Percentiles rank a stretch among this genome's conserved stretches.
These are phyloP conservation scores for Clathrospora elynae DNA, from an alignment of 2,329 filamentous ascomycete species.

Conservation along the genomic window DNA sequence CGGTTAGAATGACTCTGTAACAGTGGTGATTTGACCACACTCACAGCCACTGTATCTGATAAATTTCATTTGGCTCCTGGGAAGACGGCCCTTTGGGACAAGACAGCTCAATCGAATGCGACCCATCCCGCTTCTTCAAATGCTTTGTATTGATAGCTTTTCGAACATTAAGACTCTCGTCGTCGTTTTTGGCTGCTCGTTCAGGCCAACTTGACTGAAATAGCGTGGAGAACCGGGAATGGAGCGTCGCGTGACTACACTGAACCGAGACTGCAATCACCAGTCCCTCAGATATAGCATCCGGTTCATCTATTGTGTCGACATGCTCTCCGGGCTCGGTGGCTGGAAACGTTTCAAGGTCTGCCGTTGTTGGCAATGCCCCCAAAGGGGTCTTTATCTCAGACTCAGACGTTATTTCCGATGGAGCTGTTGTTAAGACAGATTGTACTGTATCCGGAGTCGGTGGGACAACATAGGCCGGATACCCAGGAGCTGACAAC, in stretches of 20 bases:
- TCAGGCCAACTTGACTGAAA: conserved; percentile 3
- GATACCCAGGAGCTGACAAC: no score
- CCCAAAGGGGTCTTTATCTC: no score
- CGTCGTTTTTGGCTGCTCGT: neutral
- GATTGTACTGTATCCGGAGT: no score
- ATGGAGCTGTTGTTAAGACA: no score
- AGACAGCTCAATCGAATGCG: conserved; percentile 5
- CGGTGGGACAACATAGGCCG: no score
- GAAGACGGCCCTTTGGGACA: neutral
- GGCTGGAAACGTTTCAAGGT: no score
- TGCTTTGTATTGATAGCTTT: conserved; percentile 6
- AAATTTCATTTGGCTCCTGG: neutral
- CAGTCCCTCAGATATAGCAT: neutral
- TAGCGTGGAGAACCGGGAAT: neutral
- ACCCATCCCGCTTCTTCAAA: conserved; percentile 5
- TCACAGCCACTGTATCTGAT: conserved; percentile 12
- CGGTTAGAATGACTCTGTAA: neutral
- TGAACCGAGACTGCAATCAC: conserved; percentile 1
- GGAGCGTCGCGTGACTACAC: conserved; percentile 2
- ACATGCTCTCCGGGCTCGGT: no score
- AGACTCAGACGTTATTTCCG: no score
- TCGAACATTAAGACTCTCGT: neutral
- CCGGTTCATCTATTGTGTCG: no score
- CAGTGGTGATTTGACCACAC: neutral
- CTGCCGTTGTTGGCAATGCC: no score